Percentiles rank a stretch among this genome's conserved stretches.
phyloP scores from a whole-genome alignment of 208 protist species.

The Zelonia costaricensis region DNA sequence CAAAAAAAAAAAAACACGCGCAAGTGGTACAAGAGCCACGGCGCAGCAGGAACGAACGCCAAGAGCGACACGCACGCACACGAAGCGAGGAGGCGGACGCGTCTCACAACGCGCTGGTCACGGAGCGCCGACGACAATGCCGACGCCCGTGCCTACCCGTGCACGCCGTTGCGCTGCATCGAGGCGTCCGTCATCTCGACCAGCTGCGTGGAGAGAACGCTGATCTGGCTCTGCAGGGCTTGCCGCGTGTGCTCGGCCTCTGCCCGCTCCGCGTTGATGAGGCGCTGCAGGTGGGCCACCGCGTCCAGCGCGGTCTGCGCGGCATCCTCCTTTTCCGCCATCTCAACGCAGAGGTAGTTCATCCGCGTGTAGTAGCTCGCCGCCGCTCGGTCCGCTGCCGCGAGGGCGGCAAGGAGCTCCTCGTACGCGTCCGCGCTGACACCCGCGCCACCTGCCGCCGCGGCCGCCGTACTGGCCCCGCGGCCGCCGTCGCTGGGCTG shows the following conservation, averaged over 20 bases:
- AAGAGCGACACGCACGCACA: too few species aligned
- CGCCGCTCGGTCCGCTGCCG: conserved; percentile 68
- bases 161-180: too few species aligned
- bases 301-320: conserved; percentile 36
- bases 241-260: conserved; percentile 50
- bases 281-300: conserved; percentile 30
- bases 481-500: neutral
- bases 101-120: too few species aligned
- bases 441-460: too few species aligned
- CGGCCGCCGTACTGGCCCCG: too few species aligned
- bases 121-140: too few species aligned
- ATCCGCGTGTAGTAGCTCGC: conserved; percentile 75
- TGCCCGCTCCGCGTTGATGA: conserved; percentile 40
- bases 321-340: conserved; percentile 57
- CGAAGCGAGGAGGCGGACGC: too few species aligned
- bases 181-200: conserved; percentile 24
- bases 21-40: too few species aligned
- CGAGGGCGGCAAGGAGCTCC: conserved; percentile 57
- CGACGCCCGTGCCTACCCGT: too few species aligned
- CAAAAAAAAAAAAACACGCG: too few species aligned
- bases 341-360: conserved; percentile 54
- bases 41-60: too few species aligned
- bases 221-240: conserved; percentile 71
- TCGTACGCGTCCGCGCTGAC: conserved; percentile 15
- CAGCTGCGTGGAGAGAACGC: conserved; percentile 71